Percentiles rank a stretch among this genome's conserved stretches.
Evolutionary conservation across 345 rosid species (phyloP).

Genomic region (Schrenkiella parvula): DNA sequence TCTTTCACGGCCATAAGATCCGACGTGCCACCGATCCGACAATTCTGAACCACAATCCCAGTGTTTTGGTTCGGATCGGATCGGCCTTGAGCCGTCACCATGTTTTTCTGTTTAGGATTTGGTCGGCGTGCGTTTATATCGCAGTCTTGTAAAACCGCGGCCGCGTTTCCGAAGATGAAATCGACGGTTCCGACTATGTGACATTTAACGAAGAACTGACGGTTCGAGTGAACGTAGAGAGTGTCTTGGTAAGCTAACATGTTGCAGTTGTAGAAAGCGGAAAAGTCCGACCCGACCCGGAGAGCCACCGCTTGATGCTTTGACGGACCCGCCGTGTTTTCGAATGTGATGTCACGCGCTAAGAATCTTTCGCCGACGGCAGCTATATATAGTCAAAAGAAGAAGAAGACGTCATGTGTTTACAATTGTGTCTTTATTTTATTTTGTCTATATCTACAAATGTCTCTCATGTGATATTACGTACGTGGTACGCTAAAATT

Average conservation of each 20-base stretch:
- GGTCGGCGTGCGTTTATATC: slow-evolving; percentile 70
- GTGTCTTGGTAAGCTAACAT: slow-evolving; percentile 78
- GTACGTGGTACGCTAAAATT: not conserved
- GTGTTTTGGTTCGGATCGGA: slow-evolving; percentile 68
- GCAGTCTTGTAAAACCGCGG: slow-evolving; percentile 54
- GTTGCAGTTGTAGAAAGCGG: slow-evolving; percentile 58
- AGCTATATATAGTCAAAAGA: too few relatives aligned
- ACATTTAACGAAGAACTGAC: slow-evolving; percentile 61
- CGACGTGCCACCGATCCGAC: slow-evolving; percentile 60
- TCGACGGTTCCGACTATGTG: slow-evolving; percentile 56
- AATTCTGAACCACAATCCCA: slow-evolving; percentile 64
- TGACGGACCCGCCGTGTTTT: slow-evolving; percentile 75
- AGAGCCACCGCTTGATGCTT: slow-evolving; percentile 85
- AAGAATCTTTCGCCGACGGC: slow-evolving; percentile 65
- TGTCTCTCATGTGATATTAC: not conserved
- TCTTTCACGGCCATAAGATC: slow-evolving; percentile 39
- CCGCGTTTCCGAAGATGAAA: slow-evolving; percentile 79
- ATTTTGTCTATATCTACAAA: not conserved
- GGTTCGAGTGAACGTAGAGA: slow-evolving; percentile 67
- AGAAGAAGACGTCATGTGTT: too few relatives aligned
- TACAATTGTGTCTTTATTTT: not conserved
- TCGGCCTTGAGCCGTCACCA: slow-evolving; percentile 82
- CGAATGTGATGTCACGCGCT: slow-evolving; percentile 65
- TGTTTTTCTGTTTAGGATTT: slow-evolving; percentile 54
- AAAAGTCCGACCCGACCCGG: slow-evolving; percentile 56